phyloP scores from a whole-genome alignment of 441 rosid species.

The Arabidopsis hybrid region DNA sequence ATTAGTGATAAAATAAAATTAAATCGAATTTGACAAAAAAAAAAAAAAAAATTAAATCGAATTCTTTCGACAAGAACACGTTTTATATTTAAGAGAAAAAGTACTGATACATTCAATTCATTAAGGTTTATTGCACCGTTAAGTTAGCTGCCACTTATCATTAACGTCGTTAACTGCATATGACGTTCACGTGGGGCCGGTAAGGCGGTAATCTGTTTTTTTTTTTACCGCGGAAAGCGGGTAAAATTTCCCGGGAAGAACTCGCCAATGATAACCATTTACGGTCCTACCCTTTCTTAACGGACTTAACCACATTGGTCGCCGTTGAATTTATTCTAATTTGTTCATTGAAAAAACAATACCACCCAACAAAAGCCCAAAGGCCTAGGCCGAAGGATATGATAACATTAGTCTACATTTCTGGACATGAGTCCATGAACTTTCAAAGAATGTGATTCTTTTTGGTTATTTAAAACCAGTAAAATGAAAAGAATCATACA shows the following conservation, averaged over 20 bases:
- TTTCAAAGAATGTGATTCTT: slow-evolving; percentile 20
- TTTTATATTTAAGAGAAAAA: not conserved
- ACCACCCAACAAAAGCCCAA: slow-evolving; percentile 2
- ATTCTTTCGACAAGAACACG: slow-evolving; percentile 16
- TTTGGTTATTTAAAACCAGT: slow-evolving; percentile 10
- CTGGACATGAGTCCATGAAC: not conserved
- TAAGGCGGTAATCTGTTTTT: slow-evolving; percentile 9
- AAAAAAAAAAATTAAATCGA: too few relatives aligned
- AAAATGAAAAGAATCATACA: slow-evolving; percentile 3
- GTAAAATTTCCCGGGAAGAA: slow-evolving; percentile 17
- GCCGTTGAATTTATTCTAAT: too few relatives aligned
- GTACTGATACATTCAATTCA: not conserved
- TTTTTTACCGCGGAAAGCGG: not conserved
- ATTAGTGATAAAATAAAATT: not conserved
- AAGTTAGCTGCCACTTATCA: slow-evolving; percentile 27
- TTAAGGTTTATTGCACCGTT: slow-evolving; percentile 36
- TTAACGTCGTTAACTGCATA: slow-evolving; percentile 28
- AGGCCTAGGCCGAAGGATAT: not conserved
- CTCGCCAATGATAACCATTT: not conserved
- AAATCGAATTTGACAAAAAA: too few relatives aligned
- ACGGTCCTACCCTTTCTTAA: too few relatives aligned
- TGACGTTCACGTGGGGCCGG: slow-evolving; percentile 36
- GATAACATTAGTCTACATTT: not conserved
- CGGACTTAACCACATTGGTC: too few relatives aligned
- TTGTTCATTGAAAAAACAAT: not conserved